Evolutionary conservation across 1,139 yeast species (phyloP).

Genomic region (Pichia norvegensis): DNA sequence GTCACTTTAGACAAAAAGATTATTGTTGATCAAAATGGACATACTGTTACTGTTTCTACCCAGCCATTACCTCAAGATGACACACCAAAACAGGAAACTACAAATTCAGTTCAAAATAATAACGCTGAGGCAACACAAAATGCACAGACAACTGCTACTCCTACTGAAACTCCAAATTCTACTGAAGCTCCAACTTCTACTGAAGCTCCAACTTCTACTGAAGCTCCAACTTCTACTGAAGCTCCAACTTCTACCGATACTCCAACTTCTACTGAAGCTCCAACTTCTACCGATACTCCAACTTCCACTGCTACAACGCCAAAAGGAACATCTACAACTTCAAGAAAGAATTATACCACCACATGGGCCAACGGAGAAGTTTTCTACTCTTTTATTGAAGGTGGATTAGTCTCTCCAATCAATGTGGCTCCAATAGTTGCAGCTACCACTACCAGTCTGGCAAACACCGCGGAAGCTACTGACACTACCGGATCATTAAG

Average conservation of each 20-base stretch:
- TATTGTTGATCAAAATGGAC: slow-evolving; percentile 4
- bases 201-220: neutral
- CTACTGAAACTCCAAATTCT: slow-evolving; percentile 5
- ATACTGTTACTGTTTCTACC: slow-evolving; percentile 1
- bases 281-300: neutral
- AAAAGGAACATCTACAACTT: slow-evolving; percentile 4
- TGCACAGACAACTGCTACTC: slow-evolving; percentile 11
- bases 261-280: too few relatives aligned
- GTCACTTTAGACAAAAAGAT: slow-evolving; percentile 5
- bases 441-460: slow-evolving; percentile 16
- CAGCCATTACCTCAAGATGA: slow-evolving; percentile 12
- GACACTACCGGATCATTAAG: slow-evolving; percentile 13
- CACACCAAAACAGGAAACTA: slow-evolving; percentile 8
- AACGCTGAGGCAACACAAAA: slow-evolving; percentile 10
- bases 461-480: slow-evolving; percentile 9
- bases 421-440: slow-evolving; percentile 17
- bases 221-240: neutral
- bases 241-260: slow-evolving; percentile 1
- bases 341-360: slow-evolving; percentile 10
- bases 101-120: slow-evolving; percentile 9
- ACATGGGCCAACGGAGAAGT: slow-evolving; percentile 17
- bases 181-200: neutral
- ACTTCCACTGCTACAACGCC: too few relatives aligned
- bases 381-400: slow-evolving; percentile 24
- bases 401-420: slow-evolving; percentile 22